Conservation (phyloP, 139 green algal genomes). For the Microglena sp. region DNA sequence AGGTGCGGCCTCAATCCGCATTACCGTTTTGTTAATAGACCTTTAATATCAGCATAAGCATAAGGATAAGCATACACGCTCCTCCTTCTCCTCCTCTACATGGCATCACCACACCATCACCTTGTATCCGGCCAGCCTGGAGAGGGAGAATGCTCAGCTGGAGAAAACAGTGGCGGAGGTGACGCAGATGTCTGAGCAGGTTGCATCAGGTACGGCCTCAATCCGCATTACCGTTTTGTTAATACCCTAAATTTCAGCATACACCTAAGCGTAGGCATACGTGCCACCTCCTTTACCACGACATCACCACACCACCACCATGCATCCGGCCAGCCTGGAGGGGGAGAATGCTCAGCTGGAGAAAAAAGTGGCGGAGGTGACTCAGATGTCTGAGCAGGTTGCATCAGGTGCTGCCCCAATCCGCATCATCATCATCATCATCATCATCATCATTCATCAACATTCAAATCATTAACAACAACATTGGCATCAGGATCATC, state of each 20-base stretch:
- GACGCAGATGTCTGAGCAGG: constrained; percentile 29
- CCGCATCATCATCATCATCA: not conserved
- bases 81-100: too few relatives aligned
- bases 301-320: constrained; percentile 30
- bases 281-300: too few relatives aligned
- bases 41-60: not conserved
- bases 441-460: too few relatives aligned
- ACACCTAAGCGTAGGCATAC: too few relatives aligned
- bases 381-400: constrained; percentile 31
- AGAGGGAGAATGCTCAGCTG: constrained; percentile 52
- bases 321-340: constrained; percentile 29
- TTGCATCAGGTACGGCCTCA: constrained; percentile 27
- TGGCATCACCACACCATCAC: constrained; percentile 33
- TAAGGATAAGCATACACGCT: too few relatives aligned
- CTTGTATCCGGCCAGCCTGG: constrained; percentile 18
- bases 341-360: constrained; percentile 46
- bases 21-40: too few relatives aligned
- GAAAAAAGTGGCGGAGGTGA: constrained; percentile 33
- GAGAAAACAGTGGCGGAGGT: constrained; percentile 35
- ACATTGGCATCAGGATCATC: too few relatives aligned
- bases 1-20: constrained; percentile 22
- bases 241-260: not conserved
- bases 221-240: not conserved
- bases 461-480: too few relatives aligned
- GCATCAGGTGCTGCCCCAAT: constrained; percentile 23